Evolutionary conservation across 2,329 filamentous ascomycete species (phyloP).

Genomic region (Metarhizium sp.): DNA sequence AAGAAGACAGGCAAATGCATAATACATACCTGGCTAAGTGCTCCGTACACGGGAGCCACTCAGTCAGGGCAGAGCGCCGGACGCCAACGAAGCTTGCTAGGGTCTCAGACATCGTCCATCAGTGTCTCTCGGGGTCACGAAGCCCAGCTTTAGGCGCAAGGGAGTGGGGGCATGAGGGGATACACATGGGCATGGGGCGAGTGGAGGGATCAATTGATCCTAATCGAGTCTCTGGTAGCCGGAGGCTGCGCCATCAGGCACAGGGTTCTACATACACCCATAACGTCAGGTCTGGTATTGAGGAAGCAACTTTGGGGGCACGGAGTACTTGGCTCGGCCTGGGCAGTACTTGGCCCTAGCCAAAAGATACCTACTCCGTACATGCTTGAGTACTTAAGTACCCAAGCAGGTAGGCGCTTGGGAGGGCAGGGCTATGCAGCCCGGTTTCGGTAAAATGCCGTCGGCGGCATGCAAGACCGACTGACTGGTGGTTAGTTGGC

Average conservation of each 20-base stretch:
- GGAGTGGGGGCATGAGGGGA: conserved; percentile 4
- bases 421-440: background rate
- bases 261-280: background rate
- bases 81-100: conserved; percentile 5
- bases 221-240: background rate
- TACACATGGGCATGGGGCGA: background rate
- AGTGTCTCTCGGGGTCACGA: background rate
- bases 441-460: background rate
- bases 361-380: background rate
- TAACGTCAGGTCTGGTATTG: too few relatives aligned
- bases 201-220: background rate
- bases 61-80: background rate
- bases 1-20: background rate
- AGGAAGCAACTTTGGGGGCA: background rate
- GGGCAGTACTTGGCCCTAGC: background rate
- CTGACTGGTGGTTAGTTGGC: background rate
- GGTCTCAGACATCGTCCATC: conserved; percentile 2
- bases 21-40: background rate
- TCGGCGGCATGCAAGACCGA: background rate
- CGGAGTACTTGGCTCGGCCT: background rate
- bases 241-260: background rate
- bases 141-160: background rate
- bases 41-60: conserved; percentile 1
- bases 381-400: too few relatives aligned
- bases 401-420: background rate